phyloP scores from a whole-genome alignment of 257 asterid species.

The Nicotiana knightiana region DNA sequence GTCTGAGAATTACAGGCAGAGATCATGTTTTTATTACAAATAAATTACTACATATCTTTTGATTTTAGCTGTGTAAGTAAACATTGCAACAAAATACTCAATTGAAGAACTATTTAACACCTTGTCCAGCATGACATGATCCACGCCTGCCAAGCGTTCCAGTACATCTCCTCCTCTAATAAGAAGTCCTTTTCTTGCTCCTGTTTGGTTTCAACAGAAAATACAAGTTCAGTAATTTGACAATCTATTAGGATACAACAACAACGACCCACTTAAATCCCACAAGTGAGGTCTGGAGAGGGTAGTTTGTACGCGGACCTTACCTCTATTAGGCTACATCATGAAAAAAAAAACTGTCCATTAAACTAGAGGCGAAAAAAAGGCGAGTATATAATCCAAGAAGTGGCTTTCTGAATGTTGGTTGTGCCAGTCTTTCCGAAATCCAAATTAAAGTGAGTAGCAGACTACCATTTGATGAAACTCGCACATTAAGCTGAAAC shows the following conservation, averaged over 20 bases:
- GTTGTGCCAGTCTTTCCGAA: neutral
- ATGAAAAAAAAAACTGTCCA: neutral
- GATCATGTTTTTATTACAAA: neutral
- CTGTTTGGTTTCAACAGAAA: constrained; percentile 27
- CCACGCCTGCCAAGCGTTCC: constrained; percentile 83
- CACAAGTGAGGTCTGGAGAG: no score
- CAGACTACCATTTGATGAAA: neutral
- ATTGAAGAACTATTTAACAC: constrained; percentile 27
- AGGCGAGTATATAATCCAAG: neutral
- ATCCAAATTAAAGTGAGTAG: no score
- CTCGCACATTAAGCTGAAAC: neutral
- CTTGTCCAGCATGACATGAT: constrained; percentile 74
- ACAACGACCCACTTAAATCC: no score
- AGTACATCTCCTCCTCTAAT: constrained; percentile 96
- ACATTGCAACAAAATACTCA: neutral
- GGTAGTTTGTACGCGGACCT: no score
- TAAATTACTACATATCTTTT: neutral
- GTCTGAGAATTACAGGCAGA: constrained; percentile 46
- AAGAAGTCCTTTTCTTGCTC: constrained; percentile 94
- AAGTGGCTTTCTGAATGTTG: neutral
- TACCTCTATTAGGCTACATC: neutral
- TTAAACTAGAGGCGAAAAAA: neutral
- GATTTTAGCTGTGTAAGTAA: neutral
- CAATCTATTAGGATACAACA: neutral
- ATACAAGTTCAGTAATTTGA: neutral